A percentile compares a stretch with the other conserved stretches of the same genome.
Conservation (phyloP, 2,329 filamentous ascomycete species). For the Periconia sp. region DNA sequence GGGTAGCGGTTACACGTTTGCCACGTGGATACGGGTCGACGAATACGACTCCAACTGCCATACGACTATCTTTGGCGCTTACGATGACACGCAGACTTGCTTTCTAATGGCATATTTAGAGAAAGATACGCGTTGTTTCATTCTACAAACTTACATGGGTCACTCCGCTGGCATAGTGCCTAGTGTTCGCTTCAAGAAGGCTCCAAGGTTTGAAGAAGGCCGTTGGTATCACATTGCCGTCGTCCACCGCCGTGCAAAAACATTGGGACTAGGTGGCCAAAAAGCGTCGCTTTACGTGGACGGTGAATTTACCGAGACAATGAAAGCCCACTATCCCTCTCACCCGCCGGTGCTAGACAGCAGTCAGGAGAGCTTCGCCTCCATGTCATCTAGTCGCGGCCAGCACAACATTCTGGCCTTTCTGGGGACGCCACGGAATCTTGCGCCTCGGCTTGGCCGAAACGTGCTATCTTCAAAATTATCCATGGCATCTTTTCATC, state of each 20-base stretch:
- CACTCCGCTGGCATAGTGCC: conserved; percentile 70
- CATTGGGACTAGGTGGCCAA: conserved; percentile 66
- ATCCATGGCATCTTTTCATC: conserved; percentile 87
- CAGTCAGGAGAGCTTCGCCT: conserved; percentile 72
- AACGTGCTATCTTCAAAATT: conserved; percentile 79
- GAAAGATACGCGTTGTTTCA: conserved; percentile 90
- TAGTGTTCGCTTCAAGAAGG: conserved; percentile 94
- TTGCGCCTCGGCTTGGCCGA: conserved; percentile 76
- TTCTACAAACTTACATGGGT: conserved; percentile 91
- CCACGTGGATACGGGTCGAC: conserved; percentile 88
- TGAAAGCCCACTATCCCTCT: conserved; percentile 87
- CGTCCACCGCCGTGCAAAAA: conserved; percentile 79
- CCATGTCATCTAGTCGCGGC: conserved; percentile 65
- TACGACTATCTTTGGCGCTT: conserved; percentile 95
- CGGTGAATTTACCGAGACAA: conserved; percentile 91
- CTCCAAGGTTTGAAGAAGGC: conserved; percentile 73
- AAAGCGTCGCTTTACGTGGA: conserved; percentile 90
- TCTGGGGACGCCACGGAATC: conserved; percentile 86
- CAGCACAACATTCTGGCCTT: conserved; percentile 85
- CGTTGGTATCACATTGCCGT: conserved; percentile 94
- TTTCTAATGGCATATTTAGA: conserved; percentile 95
- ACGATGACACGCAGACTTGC: conserved; percentile 89
- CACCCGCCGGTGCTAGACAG: conserved; percentile 69
- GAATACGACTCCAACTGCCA: conserved; percentile 83
- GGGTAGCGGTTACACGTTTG: conserved; percentile 82